Conservation (phyloP, 2,329 filamentous ascomycete genomes). For the Apiospora sp. region DNA sequence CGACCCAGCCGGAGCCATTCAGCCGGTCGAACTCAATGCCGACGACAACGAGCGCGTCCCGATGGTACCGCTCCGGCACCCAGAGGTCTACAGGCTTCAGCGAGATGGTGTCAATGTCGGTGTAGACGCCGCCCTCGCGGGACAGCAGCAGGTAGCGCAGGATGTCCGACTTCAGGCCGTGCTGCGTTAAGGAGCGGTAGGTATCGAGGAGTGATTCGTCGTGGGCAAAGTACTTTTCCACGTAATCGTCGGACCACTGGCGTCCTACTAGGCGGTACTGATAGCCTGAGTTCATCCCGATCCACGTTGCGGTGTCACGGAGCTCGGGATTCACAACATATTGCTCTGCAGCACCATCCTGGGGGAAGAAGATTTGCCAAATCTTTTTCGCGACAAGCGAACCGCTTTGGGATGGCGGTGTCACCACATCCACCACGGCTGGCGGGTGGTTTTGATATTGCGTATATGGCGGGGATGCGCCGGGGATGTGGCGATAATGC, state of each 20-base stretch:
- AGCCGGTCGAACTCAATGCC: constrained; percentile 44
- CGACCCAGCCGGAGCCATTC: constrained; percentile 37
- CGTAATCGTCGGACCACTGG: constrained; percentile 37
- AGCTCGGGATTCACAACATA: constrained; percentile 30
- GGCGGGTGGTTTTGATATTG: not conserved
- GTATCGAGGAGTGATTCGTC: constrained; percentile 28
- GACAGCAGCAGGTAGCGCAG: constrained; percentile 74
- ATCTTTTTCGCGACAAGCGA: constrained; percentile 36
- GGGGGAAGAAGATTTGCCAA: constrained; percentile 40
- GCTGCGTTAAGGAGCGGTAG: constrained; percentile 34
- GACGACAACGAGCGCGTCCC: constrained; percentile 37
- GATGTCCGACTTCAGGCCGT: constrained; percentile 55
- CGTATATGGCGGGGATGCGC: not conserved
- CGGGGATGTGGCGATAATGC: not conserved
- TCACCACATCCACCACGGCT: not conserved
- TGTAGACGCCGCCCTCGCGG: constrained; percentile 65
- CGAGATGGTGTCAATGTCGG: constrained; percentile 53
- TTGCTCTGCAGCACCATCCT: constrained; percentile 19
- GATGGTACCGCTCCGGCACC: constrained; percentile 53
- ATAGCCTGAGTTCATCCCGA: constrained; percentile 37
- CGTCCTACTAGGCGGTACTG: constrained; percentile 37
- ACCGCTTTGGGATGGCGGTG: not conserved
- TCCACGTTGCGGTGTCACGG: constrained; percentile 35
- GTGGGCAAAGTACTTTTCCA: constrained; percentile 34
- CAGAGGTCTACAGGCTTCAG: constrained; percentile 54